Conservation (phyloP, 2,329 filamentous ascomycete species). For the Alternaria longipes region DNA sequence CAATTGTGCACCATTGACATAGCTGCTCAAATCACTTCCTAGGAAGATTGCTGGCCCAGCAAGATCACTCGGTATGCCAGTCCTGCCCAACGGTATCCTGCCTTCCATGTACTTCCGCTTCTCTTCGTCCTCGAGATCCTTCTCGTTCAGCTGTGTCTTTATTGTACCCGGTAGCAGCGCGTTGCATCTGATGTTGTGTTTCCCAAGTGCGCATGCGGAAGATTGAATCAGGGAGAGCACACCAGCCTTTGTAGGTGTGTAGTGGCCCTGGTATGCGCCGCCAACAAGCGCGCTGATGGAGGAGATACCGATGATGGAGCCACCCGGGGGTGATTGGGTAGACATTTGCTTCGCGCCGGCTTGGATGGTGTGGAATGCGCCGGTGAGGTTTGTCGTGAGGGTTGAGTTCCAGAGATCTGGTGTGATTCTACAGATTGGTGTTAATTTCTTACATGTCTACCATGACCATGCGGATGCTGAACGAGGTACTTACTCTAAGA, state of each 20-base stretch:
- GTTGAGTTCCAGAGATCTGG: constrained; percentile 76
- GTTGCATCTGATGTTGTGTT: constrained; percentile 81
- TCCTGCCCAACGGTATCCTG: constrained; percentile 73
- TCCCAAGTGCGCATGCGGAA: constrained; percentile 79
- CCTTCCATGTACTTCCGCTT: constrained; percentile 84
- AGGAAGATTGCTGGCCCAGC: constrained; percentile 87
- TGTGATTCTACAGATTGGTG: constrained; percentile 62
- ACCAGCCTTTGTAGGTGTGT: constrained; percentile 86
- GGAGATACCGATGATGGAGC: constrained; percentile 80
- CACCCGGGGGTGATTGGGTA: constrained; percentile 67
- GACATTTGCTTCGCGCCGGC: constrained; percentile 87
- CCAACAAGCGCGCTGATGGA: constrained; percentile 80
- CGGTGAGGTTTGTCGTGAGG: constrained; percentile 81
- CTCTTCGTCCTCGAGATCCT: constrained; percentile 75
- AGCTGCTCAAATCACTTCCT: constrained; percentile 72
- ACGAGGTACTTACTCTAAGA: constrained; percentile 68
- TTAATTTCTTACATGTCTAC: not conserved
- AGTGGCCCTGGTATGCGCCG: constrained; percentile 81
- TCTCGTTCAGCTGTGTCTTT: constrained; percentile 83
- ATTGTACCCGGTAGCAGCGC: constrained; percentile 85
- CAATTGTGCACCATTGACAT: constrained; percentile 76
- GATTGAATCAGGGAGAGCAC: constrained; percentile 84
- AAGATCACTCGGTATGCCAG: constrained; percentile 68
- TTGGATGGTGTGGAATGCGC: constrained; percentile 88
- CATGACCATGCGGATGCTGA: not conserved